Evolutionary conservation across 2,329 filamentous ascomycete genomes (phyloP), one percentile per base, ranked within the genome.

Genomic region (Karstenula rhodostoma): DNA sequence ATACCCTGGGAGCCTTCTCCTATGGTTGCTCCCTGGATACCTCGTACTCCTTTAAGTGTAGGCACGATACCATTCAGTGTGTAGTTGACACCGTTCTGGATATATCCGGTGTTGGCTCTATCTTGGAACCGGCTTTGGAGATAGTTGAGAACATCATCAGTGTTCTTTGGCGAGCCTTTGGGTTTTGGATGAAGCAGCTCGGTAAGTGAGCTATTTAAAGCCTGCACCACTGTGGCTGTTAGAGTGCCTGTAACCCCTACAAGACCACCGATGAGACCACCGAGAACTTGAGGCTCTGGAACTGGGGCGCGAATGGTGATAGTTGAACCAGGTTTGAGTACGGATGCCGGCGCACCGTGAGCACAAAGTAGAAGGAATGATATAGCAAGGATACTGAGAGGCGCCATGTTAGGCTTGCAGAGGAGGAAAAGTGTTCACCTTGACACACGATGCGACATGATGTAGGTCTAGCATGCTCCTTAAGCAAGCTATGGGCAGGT

Each of bases 21-120:
- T 40, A 64, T 61, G 1, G 61, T 61, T 17, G 46, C 44, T 6
- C 61, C 61, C 27, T 46, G n/a, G 3, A 59, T 22, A n/a, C 56
- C 61, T 46, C 54, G 15, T 2, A 43, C 49, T 22, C 47, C 37
- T 1, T 42, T 29, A 23, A 47, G 51, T 15, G 23, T 37, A 1
- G 52, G 58, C 9, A 48, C 8, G 13, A 62, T 32, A 15, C 59
- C 59, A 22, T 65, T 62, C 17, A 44, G 32, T 7, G 17, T 47
- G 40, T 61, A 65, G 13, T 58, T 50, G 7, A 57, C 40, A n/a
- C 53, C 59, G 33, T 58, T 62, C 2, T 25, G 13, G 9, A 62
- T 44, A 47, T 55, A 64, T 13, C 62, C 59, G 17, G 48, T 58
- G 22, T 57, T 57, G 40, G 35, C 25, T 15, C 35, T 51, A n/a